A percentile compares a stretch with the other conserved stretches of the same genome.
Evolutionary conservation across 495 filamentous ascomycete genomes (phyloP).

Genomic region (Penicillium turbatum): DNA sequence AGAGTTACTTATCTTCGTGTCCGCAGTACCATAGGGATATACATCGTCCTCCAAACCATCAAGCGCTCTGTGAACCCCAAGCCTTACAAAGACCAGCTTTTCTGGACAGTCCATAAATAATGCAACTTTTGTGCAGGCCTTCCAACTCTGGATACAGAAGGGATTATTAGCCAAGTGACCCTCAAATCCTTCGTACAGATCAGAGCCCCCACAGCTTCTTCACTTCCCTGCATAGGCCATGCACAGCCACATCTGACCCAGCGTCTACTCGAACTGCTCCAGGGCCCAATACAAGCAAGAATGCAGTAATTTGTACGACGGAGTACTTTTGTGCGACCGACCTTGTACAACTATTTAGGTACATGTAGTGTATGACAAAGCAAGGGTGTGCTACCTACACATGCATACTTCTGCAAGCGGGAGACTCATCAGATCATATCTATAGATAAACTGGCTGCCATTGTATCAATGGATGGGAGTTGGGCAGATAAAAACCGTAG

Average conservation of each 20-base stretch:
- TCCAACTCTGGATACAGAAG: too few species aligned
- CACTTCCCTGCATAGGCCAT: not conserved
- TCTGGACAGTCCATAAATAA: not conserved
- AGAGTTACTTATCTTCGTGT: not conserved
- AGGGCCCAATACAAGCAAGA: not conserved
- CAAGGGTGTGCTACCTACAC: not conserved
- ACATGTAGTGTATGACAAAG: not conserved
- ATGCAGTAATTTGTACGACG: not conserved
- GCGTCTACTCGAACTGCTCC: too few species aligned
- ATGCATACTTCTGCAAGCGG: not conserved
- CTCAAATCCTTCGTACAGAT: not conserved
- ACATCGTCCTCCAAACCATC: not conserved
- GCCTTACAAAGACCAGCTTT: not conserved
- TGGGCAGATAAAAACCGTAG: too few species aligned
- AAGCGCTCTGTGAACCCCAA: not conserved
- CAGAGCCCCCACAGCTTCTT: not conserved
- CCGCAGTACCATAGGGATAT: not conserved
- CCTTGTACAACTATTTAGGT: too few species aligned
- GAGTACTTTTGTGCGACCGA: not conserved
- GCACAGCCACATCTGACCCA: not conserved
- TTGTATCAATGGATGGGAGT: too few species aligned
- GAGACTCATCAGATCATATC: not conserved
- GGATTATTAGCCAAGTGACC: not conserved
- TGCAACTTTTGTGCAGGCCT: too few species aligned
- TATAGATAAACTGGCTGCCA: too few species aligned